Evolutionary conservation across 352 stramenopile species (phyloP).

Genomic region (Pelagophyceae sp.): DNA sequence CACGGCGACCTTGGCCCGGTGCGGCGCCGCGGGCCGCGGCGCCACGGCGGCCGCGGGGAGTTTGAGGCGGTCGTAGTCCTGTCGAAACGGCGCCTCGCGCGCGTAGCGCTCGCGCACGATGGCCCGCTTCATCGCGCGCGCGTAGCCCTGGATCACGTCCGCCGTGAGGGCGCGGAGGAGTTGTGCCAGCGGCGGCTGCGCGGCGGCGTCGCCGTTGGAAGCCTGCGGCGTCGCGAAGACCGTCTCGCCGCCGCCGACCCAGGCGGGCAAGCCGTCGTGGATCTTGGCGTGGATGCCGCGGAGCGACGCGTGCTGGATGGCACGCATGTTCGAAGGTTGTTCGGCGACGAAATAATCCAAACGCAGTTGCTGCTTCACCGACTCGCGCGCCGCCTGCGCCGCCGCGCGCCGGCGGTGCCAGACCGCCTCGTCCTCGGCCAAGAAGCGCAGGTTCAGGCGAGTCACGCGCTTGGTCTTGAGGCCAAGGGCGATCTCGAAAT

Average conservation of each 20-base stretch:
- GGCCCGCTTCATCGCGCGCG: slow-evolving; percentile 79
- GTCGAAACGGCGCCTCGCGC: slow-evolving; percentile 46
- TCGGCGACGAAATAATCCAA: slow-evolving; percentile 77
- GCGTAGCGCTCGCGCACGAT: slow-evolving; percentile 59
- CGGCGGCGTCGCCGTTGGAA: slow-evolving; percentile 29
- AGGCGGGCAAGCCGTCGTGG: slow-evolving; percentile 57
- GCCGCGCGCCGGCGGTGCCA: slow-evolving; percentile 65
- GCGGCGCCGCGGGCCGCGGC: slow-evolving; percentile 28
- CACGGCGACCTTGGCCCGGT: slow-evolving; percentile 65
- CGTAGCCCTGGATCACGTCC: slow-evolving; percentile 73
- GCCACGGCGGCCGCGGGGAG: slow-evolving; percentile 41
- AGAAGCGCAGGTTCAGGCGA: slow-evolving; percentile 80
- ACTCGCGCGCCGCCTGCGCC: slow-evolving; percentile 53
- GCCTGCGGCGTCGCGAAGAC: slow-evolving; percentile 17
- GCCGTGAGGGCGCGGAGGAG: slow-evolving; percentile 71
- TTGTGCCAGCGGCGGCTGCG: slow-evolving; percentile 9
- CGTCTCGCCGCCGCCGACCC: slow-evolving; percentile 10
- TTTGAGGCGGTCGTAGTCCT: slow-evolving; percentile 59
- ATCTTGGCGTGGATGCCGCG: slow-evolving; percentile 69
- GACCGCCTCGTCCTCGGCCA: slow-evolving; percentile 50
- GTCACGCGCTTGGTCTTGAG: slow-evolving; percentile 64
- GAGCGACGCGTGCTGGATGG: slow-evolving; percentile 60
- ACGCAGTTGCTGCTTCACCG: slow-evolving; percentile 68
- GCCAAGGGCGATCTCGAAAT: not conserved
- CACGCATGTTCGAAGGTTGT: slow-evolving; percentile 57